Conservation (phyloP, 2,329 filamentous ascomycete genomes). For the Dactylellina cionopaga region DNA sequence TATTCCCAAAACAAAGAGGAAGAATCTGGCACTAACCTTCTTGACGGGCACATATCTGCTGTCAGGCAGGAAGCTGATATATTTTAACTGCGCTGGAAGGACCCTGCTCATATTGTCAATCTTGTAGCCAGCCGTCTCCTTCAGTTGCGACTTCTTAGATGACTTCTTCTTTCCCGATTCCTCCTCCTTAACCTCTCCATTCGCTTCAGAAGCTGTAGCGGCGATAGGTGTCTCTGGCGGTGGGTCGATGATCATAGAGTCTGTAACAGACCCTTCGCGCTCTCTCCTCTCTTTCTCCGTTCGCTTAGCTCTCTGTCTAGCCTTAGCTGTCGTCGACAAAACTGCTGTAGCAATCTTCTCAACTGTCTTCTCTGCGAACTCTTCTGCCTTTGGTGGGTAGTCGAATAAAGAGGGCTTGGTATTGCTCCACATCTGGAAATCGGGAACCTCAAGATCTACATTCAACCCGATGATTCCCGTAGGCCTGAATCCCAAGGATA, state of each 20-base stretch:
- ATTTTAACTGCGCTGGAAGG: conserved; percentile 90
- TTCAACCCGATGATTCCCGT: conserved; percentile 96
- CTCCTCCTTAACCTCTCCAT: conserved; percentile 72
- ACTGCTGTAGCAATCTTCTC: conserved; percentile 95
- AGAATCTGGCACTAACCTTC: conserved; percentile 70
- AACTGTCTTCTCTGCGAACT: conserved; percentile 91
- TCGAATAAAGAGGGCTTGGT: conserved; percentile 95
- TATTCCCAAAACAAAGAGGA: background rate
- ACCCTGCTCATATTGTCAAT: conserved; percentile 97
- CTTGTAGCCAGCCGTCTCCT: conserved; percentile 96
- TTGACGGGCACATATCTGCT: conserved; percentile 93
- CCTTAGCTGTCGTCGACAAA: conserved; percentile 94
- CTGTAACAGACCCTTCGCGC: conserved; percentile 68
- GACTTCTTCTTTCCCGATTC: conserved; percentile 69
- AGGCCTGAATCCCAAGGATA: conserved; percentile 94
- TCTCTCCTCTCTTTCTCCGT: conserved; percentile 74
- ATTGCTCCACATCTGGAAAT: conserved; percentile 95
- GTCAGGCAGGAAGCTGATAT: conserved; percentile 83
- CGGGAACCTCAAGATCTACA: conserved; percentile 89
- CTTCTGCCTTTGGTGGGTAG: conserved; percentile 95
- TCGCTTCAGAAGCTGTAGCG: conserved; percentile 68
- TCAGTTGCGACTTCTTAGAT: conserved; percentile 86
- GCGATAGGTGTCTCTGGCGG: conserved; percentile 77
- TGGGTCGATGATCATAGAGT: conserved; percentile 94
- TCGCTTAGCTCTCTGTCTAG: conserved; percentile 91